Conservation (phyloP, 2,329 filamentous ascomycete genomes). For the Xylaria sp. region DNA sequence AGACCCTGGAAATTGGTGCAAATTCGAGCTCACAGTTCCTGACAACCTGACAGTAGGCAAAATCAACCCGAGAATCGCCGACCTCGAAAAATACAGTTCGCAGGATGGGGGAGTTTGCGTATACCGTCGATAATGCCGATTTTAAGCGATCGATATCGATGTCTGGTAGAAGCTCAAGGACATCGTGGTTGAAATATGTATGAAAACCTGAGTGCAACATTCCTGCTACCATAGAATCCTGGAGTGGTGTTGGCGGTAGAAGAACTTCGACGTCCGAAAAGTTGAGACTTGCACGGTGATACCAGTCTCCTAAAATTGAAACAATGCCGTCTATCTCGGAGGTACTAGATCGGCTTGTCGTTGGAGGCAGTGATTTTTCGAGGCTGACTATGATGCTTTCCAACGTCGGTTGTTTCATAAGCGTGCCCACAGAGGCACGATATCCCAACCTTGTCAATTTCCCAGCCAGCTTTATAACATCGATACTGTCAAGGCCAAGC, state of each 20-base stretch:
- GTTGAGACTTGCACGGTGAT: slow-evolving; percentile 51
- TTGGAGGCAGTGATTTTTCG: slow-evolving; percentile 32
- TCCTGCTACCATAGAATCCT: slow-evolving; percentile 86
- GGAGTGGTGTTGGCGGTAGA: slow-evolving; percentile 81
- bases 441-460: slow-evolving; percentile 72
- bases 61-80: slow-evolving; percentile 66
- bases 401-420: slow-evolving; percentile 79
- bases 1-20: slow-evolving; percentile 44
- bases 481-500: slow-evolving; percentile 90
- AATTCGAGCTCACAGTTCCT: slow-evolving; percentile 42
- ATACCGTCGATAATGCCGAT: slow-evolving; percentile 70
- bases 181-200: slow-evolving; percentile 87
- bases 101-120: slow-evolving; percentile 74
- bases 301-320: slow-evolving; percentile 53
- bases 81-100: slow-evolving; percentile 78
- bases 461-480: slow-evolving; percentile 85
- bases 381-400: slow-evolving; percentile 62
- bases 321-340: slow-evolving; percentile 44
- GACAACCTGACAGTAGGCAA: slow-evolving; percentile 63
- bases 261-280: slow-evolving; percentile 65
- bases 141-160: slow-evolving; percentile 68
- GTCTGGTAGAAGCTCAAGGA: slow-evolving; percentile 68
- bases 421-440: slow-evolving; percentile 74
- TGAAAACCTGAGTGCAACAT: slow-evolving; percentile 80
- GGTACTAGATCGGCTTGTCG: background rate